These are phyloP conservation scores for Claviceps fusiformis DNA, from an alignment of 2,329 filamentous ascomycete species.

Conservation along the genomic window DNA sequence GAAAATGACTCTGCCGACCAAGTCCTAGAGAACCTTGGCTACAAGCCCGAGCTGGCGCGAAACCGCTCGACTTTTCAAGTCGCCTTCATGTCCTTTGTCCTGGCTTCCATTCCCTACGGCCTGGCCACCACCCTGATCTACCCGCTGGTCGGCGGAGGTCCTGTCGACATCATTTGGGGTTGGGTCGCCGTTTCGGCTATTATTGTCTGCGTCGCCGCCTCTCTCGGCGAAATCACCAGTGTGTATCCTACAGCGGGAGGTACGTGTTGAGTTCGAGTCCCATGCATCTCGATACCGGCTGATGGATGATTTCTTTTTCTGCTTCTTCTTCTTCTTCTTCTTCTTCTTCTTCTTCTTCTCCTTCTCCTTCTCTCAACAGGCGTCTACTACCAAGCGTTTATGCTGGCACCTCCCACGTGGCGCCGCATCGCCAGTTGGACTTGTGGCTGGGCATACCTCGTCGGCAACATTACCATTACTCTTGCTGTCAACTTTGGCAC, in stretches of 20 bases:
- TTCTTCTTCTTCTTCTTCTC: too few species aligned
- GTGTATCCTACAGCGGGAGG: slow-evolving; percentile 66
- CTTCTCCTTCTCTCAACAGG: too few species aligned
- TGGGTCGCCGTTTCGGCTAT: slow-evolving; percentile 57
- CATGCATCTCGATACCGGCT: not conserved
- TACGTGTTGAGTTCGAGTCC: slow-evolving; percentile 10
- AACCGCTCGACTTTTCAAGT: slow-evolving; percentile 56
- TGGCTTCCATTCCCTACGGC: slow-evolving; percentile 62
- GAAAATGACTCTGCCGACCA: slow-evolving; percentile 40
- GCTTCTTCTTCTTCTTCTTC: not conserved
- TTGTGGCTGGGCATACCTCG: slow-evolving; percentile 62
- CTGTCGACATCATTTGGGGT: slow-evolving; percentile 59
- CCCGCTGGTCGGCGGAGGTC: slow-evolving; percentile 51
- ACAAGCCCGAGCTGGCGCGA: slow-evolving; percentile 50
- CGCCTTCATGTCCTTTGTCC: slow-evolving; percentile 64
- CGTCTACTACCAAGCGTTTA: slow-evolving; percentile 69
- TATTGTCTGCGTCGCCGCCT: slow-evolving; percentile 56
- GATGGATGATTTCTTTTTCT: not conserved
- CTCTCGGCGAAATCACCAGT: slow-evolving; percentile 60
- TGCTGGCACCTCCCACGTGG: slow-evolving; percentile 49
- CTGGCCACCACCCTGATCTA: slow-evolving; percentile 57
- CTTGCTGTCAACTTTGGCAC: slow-evolving; percentile 75
- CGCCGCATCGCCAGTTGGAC: slow-evolving; percentile 55
- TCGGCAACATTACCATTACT: slow-evolving; percentile 72
- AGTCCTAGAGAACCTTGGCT: slow-evolving; percentile 49